phyloP scores from a whole-genome alignment of 306 rosid species.

The Dalbergia oliveri region DNA sequence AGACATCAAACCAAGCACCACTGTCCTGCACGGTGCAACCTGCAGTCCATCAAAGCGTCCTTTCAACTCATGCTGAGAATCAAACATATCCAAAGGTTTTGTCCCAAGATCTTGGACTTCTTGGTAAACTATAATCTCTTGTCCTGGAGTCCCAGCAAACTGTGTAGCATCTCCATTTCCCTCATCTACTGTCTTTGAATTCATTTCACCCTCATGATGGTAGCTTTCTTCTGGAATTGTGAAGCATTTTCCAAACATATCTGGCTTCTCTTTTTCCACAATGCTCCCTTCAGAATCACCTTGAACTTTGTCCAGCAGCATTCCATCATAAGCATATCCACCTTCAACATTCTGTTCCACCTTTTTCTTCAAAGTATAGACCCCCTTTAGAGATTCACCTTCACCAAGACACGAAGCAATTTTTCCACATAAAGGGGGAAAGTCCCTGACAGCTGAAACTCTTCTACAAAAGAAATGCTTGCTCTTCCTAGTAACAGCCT shows the following conservation, averaged over 20 bases:
- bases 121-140: slow-evolving; percentile 47
- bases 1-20: slow-evolving; percentile 62
- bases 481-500: background rate
- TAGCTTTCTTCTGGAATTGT: slow-evolving; percentile 32
- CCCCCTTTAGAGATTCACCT: slow-evolving; percentile 16
- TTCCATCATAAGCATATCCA: slow-evolving; percentile 16
- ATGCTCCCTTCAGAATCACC: background rate
- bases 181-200: slow-evolving; percentile 25
- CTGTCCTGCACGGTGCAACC: slow-evolving; percentile 37
- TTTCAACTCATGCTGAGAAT: slow-evolving; percentile 18
- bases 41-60: slow-evolving; percentile 13
- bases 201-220: slow-evolving; percentile 42
- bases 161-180: slow-evolving; percentile 12
- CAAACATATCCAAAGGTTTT: slow-evolving; percentile 18
- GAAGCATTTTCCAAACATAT: too few relatives aligned
- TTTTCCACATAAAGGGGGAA: slow-evolving; percentile 46
- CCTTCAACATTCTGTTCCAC: slow-evolving; percentile 44
- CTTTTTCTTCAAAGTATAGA: slow-evolving; percentile 26
- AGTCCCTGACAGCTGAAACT: background rate
- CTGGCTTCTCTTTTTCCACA: background rate
- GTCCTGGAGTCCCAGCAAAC: slow-evolving; percentile 39
- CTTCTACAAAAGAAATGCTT: background rate
- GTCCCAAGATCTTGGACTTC: slow-evolving; percentile 19
- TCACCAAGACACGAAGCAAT: slow-evolving; percentile 36
- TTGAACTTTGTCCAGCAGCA: slow-evolving; percentile 27